A percentile compares a stretch with the other conserved stretches of the same genome.
Evolutionary conservation across 1,284 basidiomycete genomes (phyloP).

Genomic region (Pholiota adiposa): DNA sequence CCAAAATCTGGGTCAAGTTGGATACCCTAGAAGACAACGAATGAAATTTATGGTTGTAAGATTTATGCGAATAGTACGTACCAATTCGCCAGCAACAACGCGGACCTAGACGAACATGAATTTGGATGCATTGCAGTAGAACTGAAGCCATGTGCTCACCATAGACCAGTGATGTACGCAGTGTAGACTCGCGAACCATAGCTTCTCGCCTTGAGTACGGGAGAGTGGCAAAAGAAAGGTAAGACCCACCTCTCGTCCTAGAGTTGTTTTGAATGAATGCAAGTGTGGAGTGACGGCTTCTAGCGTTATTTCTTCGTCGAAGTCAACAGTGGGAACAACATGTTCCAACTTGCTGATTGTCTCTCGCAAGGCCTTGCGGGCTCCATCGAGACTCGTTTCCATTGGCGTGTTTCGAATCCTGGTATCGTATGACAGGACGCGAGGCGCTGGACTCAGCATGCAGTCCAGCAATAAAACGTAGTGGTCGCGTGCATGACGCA

Average conservation of each 20-base stretch:
- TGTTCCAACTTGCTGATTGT: slow-evolving; percentile 61
- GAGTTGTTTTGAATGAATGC: slow-evolving; percentile 75
- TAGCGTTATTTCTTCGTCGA: slow-evolving; percentile 63
- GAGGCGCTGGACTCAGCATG: slow-evolving; percentile 51
- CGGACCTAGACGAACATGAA: slow-evolving; percentile 54
- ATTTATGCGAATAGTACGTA: slow-evolving; percentile 30
- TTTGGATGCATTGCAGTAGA: slow-evolving; percentile 1
- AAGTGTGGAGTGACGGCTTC: slow-evolving; percentile 80
- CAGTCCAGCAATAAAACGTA: slow-evolving; percentile 69
- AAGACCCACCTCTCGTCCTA: slow-evolving; percentile 74
- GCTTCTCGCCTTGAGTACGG: slow-evolving; percentile 39
- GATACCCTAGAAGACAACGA: slow-evolving; percentile 52
- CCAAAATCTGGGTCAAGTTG: slow-evolving; percentile 74
- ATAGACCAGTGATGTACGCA: slow-evolving; percentile 88
- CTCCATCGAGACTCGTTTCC: slow-evolving; percentile 69
- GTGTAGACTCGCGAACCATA: slow-evolving; percentile 87
- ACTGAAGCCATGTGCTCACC: slow-evolving; percentile 45
- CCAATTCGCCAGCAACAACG: slow-evolving; percentile 80
- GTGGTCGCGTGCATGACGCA: slow-evolving; percentile 82
- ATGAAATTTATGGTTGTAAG: not conserved
- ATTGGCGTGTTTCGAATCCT: slow-evolving; percentile 79
- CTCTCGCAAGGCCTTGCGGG: slow-evolving; percentile 56
- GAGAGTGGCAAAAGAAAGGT: not conserved
- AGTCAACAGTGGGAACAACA: slow-evolving; percentile 49
- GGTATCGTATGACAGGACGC: slow-evolving; percentile 73